Evolutionary conservation across 2,329 filamentous ascomycete species (phyloP).

Genomic region (Trichoderma arundinaceum): DNA sequence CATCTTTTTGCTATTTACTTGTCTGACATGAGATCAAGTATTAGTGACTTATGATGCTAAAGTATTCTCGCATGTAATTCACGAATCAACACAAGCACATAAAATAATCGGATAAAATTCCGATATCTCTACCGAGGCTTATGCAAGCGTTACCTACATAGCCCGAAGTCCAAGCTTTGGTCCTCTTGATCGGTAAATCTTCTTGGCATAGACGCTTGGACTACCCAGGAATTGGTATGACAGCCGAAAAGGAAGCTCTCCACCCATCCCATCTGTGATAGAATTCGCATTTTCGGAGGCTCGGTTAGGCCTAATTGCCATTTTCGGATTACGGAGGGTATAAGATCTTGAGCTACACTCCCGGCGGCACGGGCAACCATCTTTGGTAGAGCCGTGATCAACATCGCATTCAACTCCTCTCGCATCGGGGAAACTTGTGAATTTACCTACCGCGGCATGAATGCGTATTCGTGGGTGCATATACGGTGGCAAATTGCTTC

Average conservation of each 20-base stretch:
- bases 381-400: conserved; percentile 7
- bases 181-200: conserved; percentile 16
- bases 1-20: no score
- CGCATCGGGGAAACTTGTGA: conserved; percentile 15
- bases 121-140: conserved; percentile 12
- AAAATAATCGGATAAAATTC: background rate
- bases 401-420: background rate
- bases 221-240: background rate
- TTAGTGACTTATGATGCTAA: no score
- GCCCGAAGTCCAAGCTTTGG: conserved; percentile 5
- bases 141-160: background rate
- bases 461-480: background rate
- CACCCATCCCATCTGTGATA: background rate
- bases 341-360: background rate
- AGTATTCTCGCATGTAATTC: background rate
- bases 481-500: conserved; percentile 8
- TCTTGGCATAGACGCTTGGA: conserved; percentile 1
- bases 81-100: no score
- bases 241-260: background rate
- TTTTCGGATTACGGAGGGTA: conserved; percentile 1
- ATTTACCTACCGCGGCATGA: conserved; percentile 17
- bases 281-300: background rate
- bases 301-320: background rate
- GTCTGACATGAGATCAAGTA: no score
- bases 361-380: background rate